A percentile compares a stretch with the other conserved stretches of the same genome.
Evolutionary conservation across 306 rosid species (phyloP).

Genomic region (Trifolium fragiferum): DNA sequence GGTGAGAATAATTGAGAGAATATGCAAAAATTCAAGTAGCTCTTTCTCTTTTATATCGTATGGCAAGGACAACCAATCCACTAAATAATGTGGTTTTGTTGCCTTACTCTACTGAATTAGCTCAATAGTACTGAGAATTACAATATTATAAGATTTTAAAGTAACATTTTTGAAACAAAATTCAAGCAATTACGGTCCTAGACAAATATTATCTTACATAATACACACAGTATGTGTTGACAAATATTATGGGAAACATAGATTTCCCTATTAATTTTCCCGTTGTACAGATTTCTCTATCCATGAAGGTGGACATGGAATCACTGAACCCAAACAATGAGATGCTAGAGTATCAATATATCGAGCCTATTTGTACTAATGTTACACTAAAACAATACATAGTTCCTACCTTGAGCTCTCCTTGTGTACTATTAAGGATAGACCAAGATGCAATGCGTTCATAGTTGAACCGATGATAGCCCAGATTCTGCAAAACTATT

Average conservation of each 20-base stretch:
- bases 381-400: constrained; percentile 26
- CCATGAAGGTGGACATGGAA: constrained; percentile 10
- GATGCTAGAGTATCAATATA: constrained; percentile 15
- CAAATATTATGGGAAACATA: not conserved
- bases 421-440: constrained; percentile 20
- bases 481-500: constrained; percentile 18
- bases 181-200: constrained; percentile 7
- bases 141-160: not conserved
- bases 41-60: too few relatives aligned
- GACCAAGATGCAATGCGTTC: constrained; percentile 15
- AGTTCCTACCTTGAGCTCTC: constrained; percentile 43
- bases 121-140: not conserved
- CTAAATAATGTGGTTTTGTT: not conserved
- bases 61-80: too few relatives aligned
- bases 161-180: not conserved
- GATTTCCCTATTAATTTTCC: not conserved
- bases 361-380: constrained; percentile 14
- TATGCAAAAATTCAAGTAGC: too few relatives aligned
- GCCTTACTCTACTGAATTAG: not conserved
- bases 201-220: not conserved
- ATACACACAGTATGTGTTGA: not conserved
- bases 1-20: too few relatives aligned
- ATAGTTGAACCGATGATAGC: constrained; percentile 32
- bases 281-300: constrained; percentile 21
- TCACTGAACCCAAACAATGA: constrained; percentile 20